Conservation (phyloP, 331 rosid species). For the Rhamnella rubrinervis region DNA sequence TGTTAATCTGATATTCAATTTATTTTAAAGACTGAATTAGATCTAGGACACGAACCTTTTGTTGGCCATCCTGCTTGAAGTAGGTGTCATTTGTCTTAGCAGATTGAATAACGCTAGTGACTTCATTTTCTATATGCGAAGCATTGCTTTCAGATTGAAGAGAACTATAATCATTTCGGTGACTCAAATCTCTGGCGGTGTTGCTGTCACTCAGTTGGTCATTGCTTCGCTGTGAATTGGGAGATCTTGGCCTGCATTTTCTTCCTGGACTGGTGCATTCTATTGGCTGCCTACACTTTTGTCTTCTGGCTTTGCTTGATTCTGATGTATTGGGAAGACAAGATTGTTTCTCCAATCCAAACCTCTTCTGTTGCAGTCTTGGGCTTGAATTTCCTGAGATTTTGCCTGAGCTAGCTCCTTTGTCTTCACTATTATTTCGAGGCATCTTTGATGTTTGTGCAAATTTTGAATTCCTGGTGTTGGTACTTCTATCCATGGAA, state of each 20-base stretch:
- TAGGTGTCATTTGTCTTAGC: slow-evolving; percentile 24
- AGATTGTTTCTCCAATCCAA: slow-evolving; percentile 64
- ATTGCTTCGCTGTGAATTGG: slow-evolving; percentile 39
- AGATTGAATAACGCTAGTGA: slow-evolving; percentile 37
- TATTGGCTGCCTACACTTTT: slow-evolving; percentile 27
- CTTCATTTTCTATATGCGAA: slow-evolving; percentile 35
- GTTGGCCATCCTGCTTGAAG: slow-evolving; percentile 30
- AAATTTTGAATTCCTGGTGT: slow-evolving; percentile 38
- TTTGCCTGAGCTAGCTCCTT: slow-evolving; percentile 29
- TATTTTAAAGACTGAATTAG: slow-evolving; percentile 2
- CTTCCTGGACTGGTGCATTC: slow-evolving; percentile 41
- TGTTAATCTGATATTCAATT: slow-evolving; percentile 20
- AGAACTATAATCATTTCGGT: slow-evolving; percentile 40
- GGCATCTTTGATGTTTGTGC: slow-evolving; percentile 36
- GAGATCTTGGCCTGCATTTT: slow-evolving; percentile 39
- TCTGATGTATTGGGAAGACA: slow-evolving; percentile 40
- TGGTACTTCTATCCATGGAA: slow-evolving; percentile 35
- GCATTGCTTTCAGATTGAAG: slow-evolving; percentile 45
- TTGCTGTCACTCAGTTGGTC: slow-evolving; percentile 33
- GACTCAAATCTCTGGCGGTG: slow-evolving; percentile 33
- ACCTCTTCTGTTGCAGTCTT: slow-evolving; percentile 46
- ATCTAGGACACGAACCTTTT: slow-evolving; percentile 44
- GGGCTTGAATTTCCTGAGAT: slow-evolving; percentile 53
- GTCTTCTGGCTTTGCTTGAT: slow-evolving; percentile 46
- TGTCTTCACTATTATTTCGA: slow-evolving; percentile 33